A percentile compares a stretch with the other conserved stretches of the same genome.
Evolutionary conservation across 1,284 basidiomycete genomes (phyloP).

Genomic region (Wolfiporia cocos): DNA sequence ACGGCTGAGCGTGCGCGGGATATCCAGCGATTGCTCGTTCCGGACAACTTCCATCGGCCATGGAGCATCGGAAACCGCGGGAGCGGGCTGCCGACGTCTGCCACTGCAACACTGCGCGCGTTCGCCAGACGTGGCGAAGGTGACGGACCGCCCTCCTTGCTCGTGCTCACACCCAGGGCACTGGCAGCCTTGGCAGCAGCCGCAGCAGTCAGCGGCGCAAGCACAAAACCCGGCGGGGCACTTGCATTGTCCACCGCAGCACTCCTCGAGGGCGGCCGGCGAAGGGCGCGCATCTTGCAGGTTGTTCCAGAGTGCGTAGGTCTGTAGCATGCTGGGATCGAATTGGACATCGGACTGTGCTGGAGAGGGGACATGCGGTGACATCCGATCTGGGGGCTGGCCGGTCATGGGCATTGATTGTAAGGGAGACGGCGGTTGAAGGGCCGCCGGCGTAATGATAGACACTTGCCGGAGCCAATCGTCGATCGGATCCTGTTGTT

Average conservation of each 20-base stretch:
- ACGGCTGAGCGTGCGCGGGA: constrained; percentile 15
- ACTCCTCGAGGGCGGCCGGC: constrained; percentile 17
- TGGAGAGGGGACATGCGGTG: constrained; percentile 2
- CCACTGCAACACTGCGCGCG: constrained; percentile 21
- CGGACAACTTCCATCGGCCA: background rate
- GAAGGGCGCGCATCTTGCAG: constrained; percentile 7
- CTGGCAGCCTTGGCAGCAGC: constrained; percentile 28
- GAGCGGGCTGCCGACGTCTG: background rate
- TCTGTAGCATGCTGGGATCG: constrained; percentile 14
- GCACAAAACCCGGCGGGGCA: constrained; percentile 30
- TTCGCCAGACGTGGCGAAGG: constrained; percentile 27
- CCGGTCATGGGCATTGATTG: constrained; percentile 5
- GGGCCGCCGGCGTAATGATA: constrained; percentile 4
- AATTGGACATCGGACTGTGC: constrained; percentile 13
- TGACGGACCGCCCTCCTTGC: constrained; percentile 15
- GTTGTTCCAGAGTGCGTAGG: constrained; percentile 19
- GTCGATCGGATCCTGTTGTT: constrained; percentile 34
- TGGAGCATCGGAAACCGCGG: background rate
- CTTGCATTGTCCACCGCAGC: constrained; percentile 27
- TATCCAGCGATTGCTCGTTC: constrained; percentile 8
- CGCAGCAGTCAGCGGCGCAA: constrained; percentile 28
- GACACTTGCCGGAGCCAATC: constrained; percentile 42
- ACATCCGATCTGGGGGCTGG: background rate
- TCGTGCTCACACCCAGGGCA: constrained; percentile 22
- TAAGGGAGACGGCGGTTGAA: constrained; percentile 11